These are phyloP conservation scores for Solanum corneliomulleri DNA, from an alignment of 257 asterid genomes.

Conservation along the genomic window DNA sequence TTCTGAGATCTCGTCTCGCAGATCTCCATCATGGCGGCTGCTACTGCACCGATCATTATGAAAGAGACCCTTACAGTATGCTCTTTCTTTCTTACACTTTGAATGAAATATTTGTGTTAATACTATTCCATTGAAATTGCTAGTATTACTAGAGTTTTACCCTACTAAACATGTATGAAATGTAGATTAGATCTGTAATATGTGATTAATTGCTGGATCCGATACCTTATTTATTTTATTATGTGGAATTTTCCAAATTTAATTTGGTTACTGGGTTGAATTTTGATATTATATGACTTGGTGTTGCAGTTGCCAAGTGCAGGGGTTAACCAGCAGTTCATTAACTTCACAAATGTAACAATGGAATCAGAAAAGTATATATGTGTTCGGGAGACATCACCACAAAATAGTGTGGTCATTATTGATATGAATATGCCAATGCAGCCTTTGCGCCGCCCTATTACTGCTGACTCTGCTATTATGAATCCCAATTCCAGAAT, in stretches of 20 bases:
- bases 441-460: constrained; percentile 97
- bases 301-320: constrained; percentile 82
- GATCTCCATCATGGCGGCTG: constrained; percentile 82
- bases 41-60: constrained; percentile 98
- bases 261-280: background rate
- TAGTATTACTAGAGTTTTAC: background rate
- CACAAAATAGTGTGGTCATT: constrained; percentile 91
- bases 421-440: constrained; percentile 92
- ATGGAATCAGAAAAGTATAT: constrained; percentile 99
- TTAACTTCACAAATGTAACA: constrained; percentile 87
- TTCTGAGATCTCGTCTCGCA: constrained; percentile 29
- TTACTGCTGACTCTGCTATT: constrained; percentile 97
- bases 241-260: background rate
- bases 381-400: constrained; percentile 96
- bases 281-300: constrained; percentile 16
- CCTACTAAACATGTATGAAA: background rate
- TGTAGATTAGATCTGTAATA: background rate
- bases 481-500: constrained; percentile 90
- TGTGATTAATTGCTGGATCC: constrained; percentile 27
- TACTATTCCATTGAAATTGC: background rate
- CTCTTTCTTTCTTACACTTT: background rate
- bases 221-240: background rate
- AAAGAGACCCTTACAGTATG: constrained; percentile 34
- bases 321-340: constrained; percentile 90
- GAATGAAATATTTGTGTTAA: background rate